A percentile compares a stretch with the other conserved stretches of the same genome.
phyloP scores from a whole-genome alignment of 2,329 filamentous ascomycete species.

The Alternaria novae-zelandiae region DNA sequence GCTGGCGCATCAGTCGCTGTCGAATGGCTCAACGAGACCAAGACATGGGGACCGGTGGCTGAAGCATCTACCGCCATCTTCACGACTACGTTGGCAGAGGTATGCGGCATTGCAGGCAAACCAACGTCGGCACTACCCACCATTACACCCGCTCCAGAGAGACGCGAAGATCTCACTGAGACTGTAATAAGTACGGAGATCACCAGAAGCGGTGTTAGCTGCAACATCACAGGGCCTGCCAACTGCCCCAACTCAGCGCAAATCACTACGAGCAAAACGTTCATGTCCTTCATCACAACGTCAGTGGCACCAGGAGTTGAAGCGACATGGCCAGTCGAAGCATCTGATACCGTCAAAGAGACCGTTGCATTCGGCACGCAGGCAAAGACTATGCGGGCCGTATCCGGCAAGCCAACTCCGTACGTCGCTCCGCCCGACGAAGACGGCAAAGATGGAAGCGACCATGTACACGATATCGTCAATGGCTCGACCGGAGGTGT shows the following conservation, averaged over 20 bases:
- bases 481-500: conserved; percentile 43
- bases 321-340: conserved; percentile 52
- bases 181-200: conserved; percentile 52
- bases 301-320: conserved; percentile 37
- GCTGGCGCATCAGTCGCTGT: conserved; percentile 61
- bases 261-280: conserved; percentile 46
- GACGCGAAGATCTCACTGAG: conserved; percentile 42
- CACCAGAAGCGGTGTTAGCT: conserved; percentile 56
- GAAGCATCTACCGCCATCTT: conserved; percentile 59
- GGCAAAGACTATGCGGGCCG: conserved; percentile 46
- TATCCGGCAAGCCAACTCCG: conserved; percentile 52
- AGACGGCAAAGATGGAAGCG: neutral
- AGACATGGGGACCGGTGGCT: conserved; percentile 60
- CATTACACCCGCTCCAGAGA: conserved; percentile 5
- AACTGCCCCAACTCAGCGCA: conserved; percentile 56
- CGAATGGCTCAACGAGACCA: conserved; percentile 12
- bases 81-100: conserved; percentile 58
- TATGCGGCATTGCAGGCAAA: conserved; percentile 48
- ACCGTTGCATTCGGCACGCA: conserved; percentile 53
- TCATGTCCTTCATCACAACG: conserved; percentile 51
- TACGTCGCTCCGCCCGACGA: neutral
- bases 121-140: conserved; percentile 2
- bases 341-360: conserved; percentile 37
- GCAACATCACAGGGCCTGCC: conserved; percentile 50
- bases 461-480: conserved; percentile 5